Conservation (phyloP, 306 rosid genomes). For the Oxytropis ochrocephala region DNA sequence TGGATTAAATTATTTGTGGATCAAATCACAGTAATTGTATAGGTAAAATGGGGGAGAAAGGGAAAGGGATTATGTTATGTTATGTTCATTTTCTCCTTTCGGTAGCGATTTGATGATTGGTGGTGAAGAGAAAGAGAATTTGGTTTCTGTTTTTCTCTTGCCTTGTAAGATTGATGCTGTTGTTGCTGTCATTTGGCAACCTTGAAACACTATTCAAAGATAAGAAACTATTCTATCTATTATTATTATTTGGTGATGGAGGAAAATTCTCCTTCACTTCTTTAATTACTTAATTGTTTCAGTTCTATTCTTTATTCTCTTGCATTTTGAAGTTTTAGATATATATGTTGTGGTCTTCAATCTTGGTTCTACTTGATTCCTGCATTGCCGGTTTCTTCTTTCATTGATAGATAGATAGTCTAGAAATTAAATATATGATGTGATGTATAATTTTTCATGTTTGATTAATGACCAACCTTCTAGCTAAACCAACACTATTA, state of each 20-base stretch:
- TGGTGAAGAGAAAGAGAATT: too few species aligned
- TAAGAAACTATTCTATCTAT: neutral
- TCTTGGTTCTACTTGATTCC: neutral
- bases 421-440: too few species aligned
- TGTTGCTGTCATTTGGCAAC: neutral
- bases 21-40: constrained; percentile 20
- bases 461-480: too few species aligned
- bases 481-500: too few species aligned
- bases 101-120: neutral
- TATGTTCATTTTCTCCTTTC: neutral
- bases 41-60: constrained; percentile 1
- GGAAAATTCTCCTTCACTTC: constrained; percentile 36
- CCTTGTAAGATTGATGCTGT: neutral
- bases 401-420: constrained; percentile 12
- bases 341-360: neutral
- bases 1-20: constrained; percentile 13
- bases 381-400: neutral
- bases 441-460: too few species aligned
- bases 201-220: constrained; percentile 13
- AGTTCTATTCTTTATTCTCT: neutral
- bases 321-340: neutral
- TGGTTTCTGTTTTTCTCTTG: neutral
- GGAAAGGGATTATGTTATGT: constrained; percentile 4
- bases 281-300: constrained; percentile 22
- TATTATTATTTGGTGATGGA: constrained; percentile 18